Evolutionary conservation across 768 basidiomycete species (phyloP).

Genomic region (Termitomyces sp.): DNA sequence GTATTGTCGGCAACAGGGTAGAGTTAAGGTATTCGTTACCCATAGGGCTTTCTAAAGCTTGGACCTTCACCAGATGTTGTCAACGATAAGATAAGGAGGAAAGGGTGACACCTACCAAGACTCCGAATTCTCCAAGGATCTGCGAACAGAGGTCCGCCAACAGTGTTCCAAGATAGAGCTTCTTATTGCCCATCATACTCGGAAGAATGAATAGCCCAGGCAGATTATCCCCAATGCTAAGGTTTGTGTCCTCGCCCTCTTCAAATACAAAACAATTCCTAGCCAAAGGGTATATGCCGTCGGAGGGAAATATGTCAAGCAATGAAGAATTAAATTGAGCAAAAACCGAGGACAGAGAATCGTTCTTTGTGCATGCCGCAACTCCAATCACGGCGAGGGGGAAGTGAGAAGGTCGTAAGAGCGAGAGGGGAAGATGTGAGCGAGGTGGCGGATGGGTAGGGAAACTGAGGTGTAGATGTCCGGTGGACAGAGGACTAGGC

Average conservation of each 20-base stretch:
- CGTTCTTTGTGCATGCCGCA: conserved; percentile 61
- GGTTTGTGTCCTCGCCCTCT: conserved; percentile 58
- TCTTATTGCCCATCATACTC: conserved; percentile 83
- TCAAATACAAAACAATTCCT: conserved; percentile 87
- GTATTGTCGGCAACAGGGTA: conserved; percentile 59
- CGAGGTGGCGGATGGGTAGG: conserved; percentile 72
- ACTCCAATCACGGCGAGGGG: conserved; percentile 89
- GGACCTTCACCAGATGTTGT: conserved; percentile 47
- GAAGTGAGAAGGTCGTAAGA: conserved; percentile 79
- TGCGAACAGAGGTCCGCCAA: conserved; percentile 88
- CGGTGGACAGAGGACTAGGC: conserved; percentile 72
- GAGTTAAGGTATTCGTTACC: conserved; percentile 87
- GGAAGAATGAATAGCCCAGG: conserved; percentile 79
- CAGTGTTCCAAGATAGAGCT: conserved; percentile 82
- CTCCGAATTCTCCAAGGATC: conserved; percentile 82
- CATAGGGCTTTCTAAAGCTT: conserved; percentile 75
- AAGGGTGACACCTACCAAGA: conserved; percentile 56
- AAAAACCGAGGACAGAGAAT: conserved; percentile 51
- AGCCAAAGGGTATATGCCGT: conserved; percentile 73
- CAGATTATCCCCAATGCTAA: conserved; percentile 54
- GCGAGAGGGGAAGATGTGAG: conserved; percentile 63
- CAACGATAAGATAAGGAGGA: not conserved
- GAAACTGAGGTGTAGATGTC: conserved; percentile 79
- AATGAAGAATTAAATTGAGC: conserved; percentile 67
- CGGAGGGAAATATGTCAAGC: conserved; percentile 63